A percentile compares a stretch with the other conserved stretches of the same genome.
phyloP scores from a whole-genome alignment of 1,284 basidiomycete species.

The Meira miltonrushii region DNA sequence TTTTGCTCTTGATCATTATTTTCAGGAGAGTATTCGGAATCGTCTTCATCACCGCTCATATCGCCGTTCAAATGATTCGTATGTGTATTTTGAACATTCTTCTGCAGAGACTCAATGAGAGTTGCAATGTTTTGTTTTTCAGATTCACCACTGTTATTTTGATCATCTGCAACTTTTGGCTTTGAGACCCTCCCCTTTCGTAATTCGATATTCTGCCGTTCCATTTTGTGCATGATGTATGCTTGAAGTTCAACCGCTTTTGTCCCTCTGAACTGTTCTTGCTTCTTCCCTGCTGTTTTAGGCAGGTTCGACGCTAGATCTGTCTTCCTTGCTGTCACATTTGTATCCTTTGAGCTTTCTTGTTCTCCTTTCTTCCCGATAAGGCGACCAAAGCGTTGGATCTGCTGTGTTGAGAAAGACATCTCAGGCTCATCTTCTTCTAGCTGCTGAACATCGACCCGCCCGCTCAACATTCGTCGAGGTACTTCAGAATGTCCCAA shows the following conservation, averaged over 20 bases:
- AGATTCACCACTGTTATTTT: not conserved
- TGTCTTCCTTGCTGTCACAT: no score
- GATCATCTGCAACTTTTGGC: not conserved
- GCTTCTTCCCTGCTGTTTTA: slow-evolving; percentile 20
- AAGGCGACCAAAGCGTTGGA: no score
- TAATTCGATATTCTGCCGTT: slow-evolving; percentile 6
- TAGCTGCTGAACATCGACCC: no score
- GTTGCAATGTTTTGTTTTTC: slow-evolving; percentile 14
- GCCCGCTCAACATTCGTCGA: no score
- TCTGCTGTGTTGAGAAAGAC: no score
- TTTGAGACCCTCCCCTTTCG: not conserved
- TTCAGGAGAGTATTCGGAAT: slow-evolving; percentile 11
- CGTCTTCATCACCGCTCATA: slow-evolving; percentile 3
- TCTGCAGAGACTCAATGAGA: slow-evolving; percentile 17
- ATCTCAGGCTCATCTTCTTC: no score
- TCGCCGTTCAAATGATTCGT: not conserved
- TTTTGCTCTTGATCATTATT: slow-evolving; percentile 11
- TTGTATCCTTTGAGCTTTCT: not conserved
- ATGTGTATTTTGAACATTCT: not conserved
- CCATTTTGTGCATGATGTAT: slow-evolving; percentile 22
- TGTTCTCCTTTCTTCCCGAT: slow-evolving; percentile 1
- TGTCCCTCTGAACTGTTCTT: slow-evolving; percentile 34
- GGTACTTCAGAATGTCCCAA: no score
- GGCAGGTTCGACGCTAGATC: not conserved
- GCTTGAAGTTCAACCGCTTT: no score